Evolutionary conservation across 306 rosid genomes (phyloP).

Genomic region (Pyrus bretschneideri): DNA sequence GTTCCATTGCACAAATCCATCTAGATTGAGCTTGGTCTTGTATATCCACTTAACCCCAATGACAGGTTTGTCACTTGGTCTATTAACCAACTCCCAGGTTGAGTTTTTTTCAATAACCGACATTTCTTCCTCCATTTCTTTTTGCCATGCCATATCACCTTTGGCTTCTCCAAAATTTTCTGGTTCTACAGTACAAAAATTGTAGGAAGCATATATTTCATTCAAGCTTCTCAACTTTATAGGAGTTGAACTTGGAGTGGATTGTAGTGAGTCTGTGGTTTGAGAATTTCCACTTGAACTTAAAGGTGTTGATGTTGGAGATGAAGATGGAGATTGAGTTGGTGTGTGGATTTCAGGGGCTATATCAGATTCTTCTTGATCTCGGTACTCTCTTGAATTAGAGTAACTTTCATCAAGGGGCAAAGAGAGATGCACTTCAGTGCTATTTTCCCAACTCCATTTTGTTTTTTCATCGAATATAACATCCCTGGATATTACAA

Average conservation of each 20-base stretch:
- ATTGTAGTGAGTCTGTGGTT: accelerated
- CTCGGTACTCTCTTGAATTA: too few species aligned
- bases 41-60: not conserved
- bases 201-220: not conserved
- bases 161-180: not conserved
- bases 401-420: too few species aligned
- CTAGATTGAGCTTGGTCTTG: not conserved
- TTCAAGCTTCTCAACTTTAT: not conserved
- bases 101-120: too few species aligned
- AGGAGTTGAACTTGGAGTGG: not conserved
- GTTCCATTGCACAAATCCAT: not conserved
- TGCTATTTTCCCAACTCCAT: too few species aligned
- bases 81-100: not conserved
- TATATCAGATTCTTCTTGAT: too few species aligned
- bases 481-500: too few species aligned
- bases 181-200: not conserved
- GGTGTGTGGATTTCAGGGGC: accelerated
- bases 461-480: too few species aligned
- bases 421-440: too few species aligned
- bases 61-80: too few species aligned
- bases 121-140: not conserved
- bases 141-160: not conserved
- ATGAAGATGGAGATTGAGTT: too few species aligned
- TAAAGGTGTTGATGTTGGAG: too few species aligned
- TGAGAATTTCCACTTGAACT: too few species aligned